Evolutionary conservation across 495 filamentous ascomycete genomes (phyloP), one percentile per base, ranked within the genome.

Genomic region (Tuber umbilicatum): DNA sequence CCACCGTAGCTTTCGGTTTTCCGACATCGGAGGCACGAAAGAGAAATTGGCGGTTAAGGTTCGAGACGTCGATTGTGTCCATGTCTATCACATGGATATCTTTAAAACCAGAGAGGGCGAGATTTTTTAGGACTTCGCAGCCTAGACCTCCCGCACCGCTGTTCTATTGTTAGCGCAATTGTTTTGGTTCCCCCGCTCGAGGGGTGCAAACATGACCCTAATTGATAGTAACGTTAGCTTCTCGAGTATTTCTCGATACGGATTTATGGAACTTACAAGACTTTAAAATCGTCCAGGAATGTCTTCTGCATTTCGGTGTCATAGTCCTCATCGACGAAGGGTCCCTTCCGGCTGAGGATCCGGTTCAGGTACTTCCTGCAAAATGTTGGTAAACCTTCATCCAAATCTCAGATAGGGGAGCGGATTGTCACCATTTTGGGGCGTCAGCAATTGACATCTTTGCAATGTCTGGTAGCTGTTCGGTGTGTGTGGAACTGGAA

Each of bases 1-100:
- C 96, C 70, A 97, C 91, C 78, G 94, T 92, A 75, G 96, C 96
- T 85, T 99, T 99, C 73, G 89, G 91, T 78, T 92, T 94, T 45
- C 96, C 95, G 38, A 99, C 94, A 82, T 99, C 96, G 69, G 89
- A 85, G 79, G 94, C 87, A 27, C 96, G 93, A 83, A 99, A 99
- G 69, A 99, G 89, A 82, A 99, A 99, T 82, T 99, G 96, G 37
- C 96, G 90, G 83, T 99, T 99, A 68, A 99, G 88, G 84, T 99
- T 99, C 38, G 93, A 97, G 73, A 99, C 93, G 82, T 99, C 96
- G 83, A 99, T 99, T 9, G 94, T 98, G 82, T 96, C 92, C 96
- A 99, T 99, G 86, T 99, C 96, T 79, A 99, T 98, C 55, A 99
- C 94, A 86, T 98, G 93, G 75, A 99, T 97, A 82, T 97, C 88